These are phyloP conservation scores for Silybum marianum DNA, from an alignment of 129 eudicot species.

Conservation along the genomic window DNA sequence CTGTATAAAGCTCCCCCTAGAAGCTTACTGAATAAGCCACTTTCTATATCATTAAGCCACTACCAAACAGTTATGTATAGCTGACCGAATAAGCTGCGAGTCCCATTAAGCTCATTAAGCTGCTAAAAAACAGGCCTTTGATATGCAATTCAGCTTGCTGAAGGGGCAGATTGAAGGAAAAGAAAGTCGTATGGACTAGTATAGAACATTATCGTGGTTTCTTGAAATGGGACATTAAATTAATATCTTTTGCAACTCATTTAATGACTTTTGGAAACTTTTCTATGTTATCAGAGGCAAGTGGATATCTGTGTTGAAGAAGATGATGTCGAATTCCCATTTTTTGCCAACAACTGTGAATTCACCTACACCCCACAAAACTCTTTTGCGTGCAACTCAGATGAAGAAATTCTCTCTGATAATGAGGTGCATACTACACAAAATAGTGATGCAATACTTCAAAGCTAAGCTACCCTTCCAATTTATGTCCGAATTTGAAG, in stretches of 20 bases:
- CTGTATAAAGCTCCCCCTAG: too few species aligned
- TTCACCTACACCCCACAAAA: slow-evolving; percentile 18
- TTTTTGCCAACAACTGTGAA: slow-evolving; percentile 39
- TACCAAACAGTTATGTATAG: too few species aligned
- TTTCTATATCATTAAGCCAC: too few species aligned
- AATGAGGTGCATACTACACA: slow-evolving; percentile 52
- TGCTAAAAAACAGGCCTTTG: neutral
- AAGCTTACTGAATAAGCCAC: too few species aligned
- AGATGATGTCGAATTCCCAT: slow-evolving; percentile 74
- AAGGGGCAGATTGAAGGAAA: slow-evolving; percentile 12
- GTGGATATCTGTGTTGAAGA: slow-evolving; percentile 45
- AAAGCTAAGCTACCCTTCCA: neutral
- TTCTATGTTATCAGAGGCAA: slow-evolving; percentile 46
- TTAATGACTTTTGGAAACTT: neutral
- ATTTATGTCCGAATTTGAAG: neutral
- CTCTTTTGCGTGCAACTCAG: slow-evolving; percentile 31
- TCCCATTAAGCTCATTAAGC: too few species aligned
- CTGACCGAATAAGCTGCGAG: too few species aligned
- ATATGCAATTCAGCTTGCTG: neutral
- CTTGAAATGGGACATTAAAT: slow-evolving; percentile 12
- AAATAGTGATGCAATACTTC: neutral
- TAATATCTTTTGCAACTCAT: neutral
- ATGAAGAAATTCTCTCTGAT: slow-evolving; percentile 59
- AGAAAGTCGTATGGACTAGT: neutral
- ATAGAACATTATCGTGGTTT: neutral